Conservation (phyloP, 208 protist genomes). For the Naegleria fowleri region DNA sequence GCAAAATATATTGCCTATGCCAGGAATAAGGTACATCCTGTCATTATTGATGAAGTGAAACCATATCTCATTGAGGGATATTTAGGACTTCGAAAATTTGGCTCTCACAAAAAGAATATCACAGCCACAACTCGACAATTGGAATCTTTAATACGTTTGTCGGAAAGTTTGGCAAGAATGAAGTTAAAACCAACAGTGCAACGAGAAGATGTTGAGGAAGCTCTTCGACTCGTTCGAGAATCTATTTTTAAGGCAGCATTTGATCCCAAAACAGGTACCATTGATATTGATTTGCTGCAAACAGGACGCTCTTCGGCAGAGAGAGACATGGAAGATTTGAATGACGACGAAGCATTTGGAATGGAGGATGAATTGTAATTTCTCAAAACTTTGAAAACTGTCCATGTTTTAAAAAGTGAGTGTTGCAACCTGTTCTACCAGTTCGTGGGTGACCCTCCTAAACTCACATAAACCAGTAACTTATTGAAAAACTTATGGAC, state of each 20-base stretch:
- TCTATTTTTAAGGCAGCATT: constrained; percentile 17
- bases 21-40: constrained; percentile 66
- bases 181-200: constrained; percentile 63
- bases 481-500: constrained; percentile 17
- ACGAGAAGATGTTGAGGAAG: constrained; percentile 73
- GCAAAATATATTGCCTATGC: constrained; percentile 85
- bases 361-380: not conserved
- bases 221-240: constrained; percentile 33
- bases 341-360: not conserved
- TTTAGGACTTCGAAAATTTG: constrained; percentile 74
- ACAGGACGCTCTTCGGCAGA: not conserved
- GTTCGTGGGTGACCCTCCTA: too few species aligned
- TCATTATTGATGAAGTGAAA: constrained; percentile 75
- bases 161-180: constrained; percentile 84
- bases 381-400: too few species aligned
- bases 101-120: constrained; percentile 70
- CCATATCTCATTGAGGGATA: constrained; percentile 81
- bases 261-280: constrained; percentile 21
- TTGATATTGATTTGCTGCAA: constrained; percentile 29
- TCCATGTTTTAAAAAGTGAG: too few species aligned
- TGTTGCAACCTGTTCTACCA: too few species aligned
- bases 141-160: constrained; percentile 95
- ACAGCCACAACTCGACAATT: constrained; percentile 96
- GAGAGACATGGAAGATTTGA: not conserved
- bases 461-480: constrained; percentile 17